phyloP scores from a whole-genome alignment of 164 flowering plant genomes.

The Hamamelis virginiana region DNA sequence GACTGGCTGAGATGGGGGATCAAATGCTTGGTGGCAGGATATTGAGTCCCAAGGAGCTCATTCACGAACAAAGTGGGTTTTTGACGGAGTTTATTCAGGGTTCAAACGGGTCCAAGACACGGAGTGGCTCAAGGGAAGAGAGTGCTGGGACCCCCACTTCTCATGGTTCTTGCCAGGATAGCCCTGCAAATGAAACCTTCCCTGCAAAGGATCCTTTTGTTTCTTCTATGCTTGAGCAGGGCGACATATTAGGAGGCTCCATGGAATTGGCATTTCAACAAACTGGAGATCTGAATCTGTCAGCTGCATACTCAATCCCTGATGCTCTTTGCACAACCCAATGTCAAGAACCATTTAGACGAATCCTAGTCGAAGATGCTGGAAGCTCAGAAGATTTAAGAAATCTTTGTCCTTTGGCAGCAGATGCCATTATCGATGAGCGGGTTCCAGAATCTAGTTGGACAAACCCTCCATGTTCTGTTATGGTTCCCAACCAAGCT shows the following conservation, averaged over 20 bases:
- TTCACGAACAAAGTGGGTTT: slow-evolving; percentile 22
- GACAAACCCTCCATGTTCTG: slow-evolving; percentile 32
- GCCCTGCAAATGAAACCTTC: slow-evolving; percentile 46
- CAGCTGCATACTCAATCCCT: slow-evolving; percentile 37
- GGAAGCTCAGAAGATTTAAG: slow-evolving; percentile 86
- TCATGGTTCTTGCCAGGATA: slow-evolving; percentile 74
- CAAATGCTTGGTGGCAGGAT: slow-evolving; percentile 19
- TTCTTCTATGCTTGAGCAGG: slow-evolving; percentile 30
- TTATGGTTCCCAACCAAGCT: slow-evolving; percentile 27
- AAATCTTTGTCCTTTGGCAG: slow-evolving; percentile 52
- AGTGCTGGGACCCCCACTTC: slow-evolving; percentile 74
- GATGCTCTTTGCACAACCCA: slow-evolving; percentile 33
- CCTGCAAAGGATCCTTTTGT: slow-evolving; percentile 29
- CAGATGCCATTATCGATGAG: slow-evolving; percentile 49
- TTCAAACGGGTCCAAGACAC: slow-evolving; percentile 37
- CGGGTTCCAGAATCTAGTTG: slow-evolving; percentile 40
- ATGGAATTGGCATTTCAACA: slow-evolving; percentile 29
- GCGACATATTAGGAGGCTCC: slow-evolving; percentile 19
- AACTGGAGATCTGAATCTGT: slow-evolving; percentile 27
- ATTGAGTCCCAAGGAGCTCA: slow-evolving; percentile 27
- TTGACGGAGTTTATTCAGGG: slow-evolving; percentile 25
- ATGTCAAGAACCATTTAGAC: slow-evolving; percentile 47
- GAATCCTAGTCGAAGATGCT: slow-evolving; percentile 68
- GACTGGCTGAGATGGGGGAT: slow-evolving; percentile 26
- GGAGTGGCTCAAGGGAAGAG: slow-evolving; percentile 67